Evolutionary conservation across 169 alveolate species (phyloP).

Genomic region (Babesia ovata): DNA sequence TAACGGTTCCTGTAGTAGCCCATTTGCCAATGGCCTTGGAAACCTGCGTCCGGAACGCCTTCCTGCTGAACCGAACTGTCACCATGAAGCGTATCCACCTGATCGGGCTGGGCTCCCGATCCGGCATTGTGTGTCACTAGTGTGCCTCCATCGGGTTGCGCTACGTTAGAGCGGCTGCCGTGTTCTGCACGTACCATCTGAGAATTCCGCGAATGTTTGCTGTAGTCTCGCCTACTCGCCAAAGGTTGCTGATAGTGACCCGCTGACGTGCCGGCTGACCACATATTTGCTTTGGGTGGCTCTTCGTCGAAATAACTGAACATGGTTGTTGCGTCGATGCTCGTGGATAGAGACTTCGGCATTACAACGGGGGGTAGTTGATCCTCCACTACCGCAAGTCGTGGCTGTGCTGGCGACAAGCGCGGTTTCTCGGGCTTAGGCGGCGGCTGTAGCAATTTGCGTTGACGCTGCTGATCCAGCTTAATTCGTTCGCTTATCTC

Average conservation of each 20-base stretch:
- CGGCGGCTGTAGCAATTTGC: conserved; percentile 7
- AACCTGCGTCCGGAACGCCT: conserved; percentile 6
- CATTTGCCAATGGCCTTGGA: conserved; percentile 46
- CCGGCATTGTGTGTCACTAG: neutral
- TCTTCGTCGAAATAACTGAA: conserved; percentile 63
- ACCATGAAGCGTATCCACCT: conserved; percentile 12
- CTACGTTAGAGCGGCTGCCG: neutral
- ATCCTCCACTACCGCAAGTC: conserved; percentile 1
- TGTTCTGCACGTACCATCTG: conserved; percentile 9
- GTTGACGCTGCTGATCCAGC: conserved; percentile 1
- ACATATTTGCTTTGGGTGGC: neutral
- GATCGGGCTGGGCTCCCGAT: conserved; percentile 9
- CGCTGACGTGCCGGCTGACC: neutral
- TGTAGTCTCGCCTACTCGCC: neutral
- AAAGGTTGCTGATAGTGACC: conserved; percentile 20
- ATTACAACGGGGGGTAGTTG: conserved; percentile 55
- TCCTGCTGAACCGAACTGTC: conserved; percentile 12
- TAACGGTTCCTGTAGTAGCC: conserved; percentile 34
- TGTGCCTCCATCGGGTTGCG: conserved; percentile 17
- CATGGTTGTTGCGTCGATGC: conserved; percentile 27
- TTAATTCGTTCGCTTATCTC: conserved; percentile 13
- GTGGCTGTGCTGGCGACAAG: neutral
- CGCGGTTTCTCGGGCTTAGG: neutral
- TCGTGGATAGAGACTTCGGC: conserved; percentile 45
- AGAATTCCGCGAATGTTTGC: conserved; percentile 14